Percentiles rank a stretch among this genome's conserved stretches.
phyloP scores from a whole-genome alignment of 768 basidiomycete species.

The Crucibulum laeve region DNA sequence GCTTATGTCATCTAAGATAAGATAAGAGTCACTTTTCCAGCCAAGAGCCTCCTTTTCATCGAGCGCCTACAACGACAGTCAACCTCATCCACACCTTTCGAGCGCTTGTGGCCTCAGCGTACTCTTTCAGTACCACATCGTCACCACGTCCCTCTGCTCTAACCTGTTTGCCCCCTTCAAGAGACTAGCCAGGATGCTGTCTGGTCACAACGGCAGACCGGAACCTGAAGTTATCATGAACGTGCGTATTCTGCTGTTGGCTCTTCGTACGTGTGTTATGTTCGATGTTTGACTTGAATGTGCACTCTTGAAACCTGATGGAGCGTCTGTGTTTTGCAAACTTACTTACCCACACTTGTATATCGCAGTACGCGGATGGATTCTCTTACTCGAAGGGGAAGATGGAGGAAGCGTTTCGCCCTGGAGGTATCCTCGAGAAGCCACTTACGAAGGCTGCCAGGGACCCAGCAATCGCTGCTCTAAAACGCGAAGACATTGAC shows the following conservation, averaged over 20 bases:
- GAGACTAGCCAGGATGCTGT: too few species aligned
- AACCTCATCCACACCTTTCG: too few species aligned
- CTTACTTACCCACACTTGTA: not conserved
- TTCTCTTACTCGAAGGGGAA: constrained; percentile 63
- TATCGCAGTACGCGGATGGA: constrained; percentile 55
- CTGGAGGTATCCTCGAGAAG: constrained; percentile 55
- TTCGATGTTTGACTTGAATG: too few species aligned
- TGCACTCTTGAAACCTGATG: not conserved
- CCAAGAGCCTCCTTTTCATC: too few species aligned
- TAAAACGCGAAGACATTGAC: constrained; percentile 62
- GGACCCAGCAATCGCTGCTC: constrained; percentile 27
- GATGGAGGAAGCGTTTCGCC: constrained; percentile 59
- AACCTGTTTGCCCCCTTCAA: too few species aligned
- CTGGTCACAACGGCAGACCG: constrained; percentile 47
- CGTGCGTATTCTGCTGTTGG: constrained; percentile 30
- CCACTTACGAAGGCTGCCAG: constrained; percentile 43
- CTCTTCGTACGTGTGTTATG: not conserved
- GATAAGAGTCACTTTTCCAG: too few species aligned
- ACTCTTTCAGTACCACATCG: too few species aligned
- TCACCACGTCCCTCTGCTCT: too few species aligned
- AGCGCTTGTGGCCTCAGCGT: too few species aligned
- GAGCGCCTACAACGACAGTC: too few species aligned
- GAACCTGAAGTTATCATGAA: constrained; percentile 67
- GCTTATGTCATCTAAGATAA: too few species aligned
- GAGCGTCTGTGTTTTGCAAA: not conserved